Base-by-base conservation (phyloP, 1,284 basidiomycete species). In the Cutaneotrichosporon sp. region DNA sequence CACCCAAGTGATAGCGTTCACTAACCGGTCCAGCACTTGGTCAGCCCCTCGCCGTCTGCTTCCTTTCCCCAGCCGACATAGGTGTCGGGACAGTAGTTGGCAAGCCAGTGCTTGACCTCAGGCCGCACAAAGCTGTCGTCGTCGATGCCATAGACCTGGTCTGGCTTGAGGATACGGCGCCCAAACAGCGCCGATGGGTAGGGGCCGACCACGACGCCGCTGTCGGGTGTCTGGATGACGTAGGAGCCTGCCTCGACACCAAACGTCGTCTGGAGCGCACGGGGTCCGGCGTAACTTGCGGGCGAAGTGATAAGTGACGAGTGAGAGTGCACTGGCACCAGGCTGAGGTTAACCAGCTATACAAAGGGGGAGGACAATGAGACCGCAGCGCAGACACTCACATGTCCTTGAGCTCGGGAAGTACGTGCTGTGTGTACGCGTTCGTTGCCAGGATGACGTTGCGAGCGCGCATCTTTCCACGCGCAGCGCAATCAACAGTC, bases 381-480 rank as follows among this genome's bases (percentile, higher is more conserved):
- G 18, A 55, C 31, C 26, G 22, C 14, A n/a, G 5, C 32, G 8
- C 51, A 14, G 22, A 10, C 8, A 38, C 56, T 46, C 40, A 57
- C 56, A 58, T 22, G n/a, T 47, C 42, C n/a, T 58, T 38, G 18
- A 58, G 31, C 46, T 58, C 57, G 9, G 59, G 59, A 9, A 60
- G 21, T 8, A 78, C 65, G 58, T 76, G 68, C 3, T 59, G 61
- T 1, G 76, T 77, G 63, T 77, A 74, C 1, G 70, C 77, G 56
- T 76, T 76, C 2, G 76, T 73, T n/a, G 71, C 74, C 18, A 77
- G 36, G 9, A 77, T 62, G 21, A 78, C 72, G 32, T 72, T 58
- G 46, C 55, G 57, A 4, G 75, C 71, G 5, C 32, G 64, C 34
- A 78, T 40, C 5, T 14, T 60, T 2, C 77, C 75, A 9, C 71